A percentile compares a stretch with the other conserved stretches of the same genome.
phyloP scores from a whole-genome alignment of 1,139 yeast genomes.

The Saccharomyces pastorianus region DNA sequence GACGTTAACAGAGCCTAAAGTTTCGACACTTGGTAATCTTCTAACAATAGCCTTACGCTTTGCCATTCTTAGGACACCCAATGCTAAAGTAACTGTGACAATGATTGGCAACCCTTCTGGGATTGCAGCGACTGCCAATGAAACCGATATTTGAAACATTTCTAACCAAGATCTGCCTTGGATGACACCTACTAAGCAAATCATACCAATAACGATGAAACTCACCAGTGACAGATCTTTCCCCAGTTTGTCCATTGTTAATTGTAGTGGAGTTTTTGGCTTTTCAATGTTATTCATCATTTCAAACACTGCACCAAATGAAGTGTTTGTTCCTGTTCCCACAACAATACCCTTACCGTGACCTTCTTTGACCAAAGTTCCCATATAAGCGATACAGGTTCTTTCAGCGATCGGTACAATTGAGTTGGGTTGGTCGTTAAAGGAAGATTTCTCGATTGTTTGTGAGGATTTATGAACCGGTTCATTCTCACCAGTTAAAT shows the following conservation, averaged over 20 bases:
- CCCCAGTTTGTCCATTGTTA: slow-evolving; percentile 90
- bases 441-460: slow-evolving; percentile 31
- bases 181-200: slow-evolving; percentile 74
- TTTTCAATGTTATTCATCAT: slow-evolving; percentile 92
- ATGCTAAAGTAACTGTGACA: slow-evolving; percentile 90
- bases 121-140: slow-evolving; percentile 94
- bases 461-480: slow-evolving; percentile 61
- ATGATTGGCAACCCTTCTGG: slow-evolving; percentile 97
- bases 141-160: slow-evolving; percentile 94
- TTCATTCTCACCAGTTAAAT: slow-evolving; percentile 86
- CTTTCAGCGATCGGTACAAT: slow-evolving; percentile 56
- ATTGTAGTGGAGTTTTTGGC: slow-evolving; percentile 92
- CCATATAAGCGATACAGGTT: slow-evolving; percentile 81
- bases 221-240: slow-evolving; percentile 77
- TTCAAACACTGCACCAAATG: slow-evolving; percentile 81
- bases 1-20: slow-evolving; percentile 89
- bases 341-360: slow-evolving; percentile 90
- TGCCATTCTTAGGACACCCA: slow-evolving; percentile 95
- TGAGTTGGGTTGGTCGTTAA: slow-evolving; percentile 26
- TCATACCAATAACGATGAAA: slow-evolving; percentile 76
- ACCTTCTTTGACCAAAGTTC: slow-evolving; percentile 90
- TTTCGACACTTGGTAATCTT: slow-evolving; percentile 89
- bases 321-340: slow-evolving; percentile 80
- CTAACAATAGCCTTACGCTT: slow-evolving; percentile 85
- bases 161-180: slow-evolving; percentile 94